A percentile compares a stretch with the other conserved stretches of the same genome.
These are phyloP conservation scores for Coemansia sp. DNA, from an alignment of 192 early-diverging fungal genomes.

Conservation along the genomic window DNA sequence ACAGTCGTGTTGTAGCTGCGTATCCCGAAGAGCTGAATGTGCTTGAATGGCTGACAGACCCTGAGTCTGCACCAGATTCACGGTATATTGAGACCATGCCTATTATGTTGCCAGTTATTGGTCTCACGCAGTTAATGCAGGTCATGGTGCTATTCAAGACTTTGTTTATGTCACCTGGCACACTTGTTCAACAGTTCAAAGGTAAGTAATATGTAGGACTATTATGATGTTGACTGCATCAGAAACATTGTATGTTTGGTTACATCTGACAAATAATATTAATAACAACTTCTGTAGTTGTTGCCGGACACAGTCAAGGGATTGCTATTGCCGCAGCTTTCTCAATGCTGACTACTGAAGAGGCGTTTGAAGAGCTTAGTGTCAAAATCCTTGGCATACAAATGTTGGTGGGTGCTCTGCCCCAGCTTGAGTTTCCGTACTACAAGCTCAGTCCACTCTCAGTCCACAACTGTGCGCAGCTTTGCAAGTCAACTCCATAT, in stretches of 20 bases:
- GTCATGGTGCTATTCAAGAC: constrained; percentile 67
- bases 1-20: constrained; percentile 52
- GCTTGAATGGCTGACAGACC: constrained; percentile 70
- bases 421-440: constrained; percentile 59
- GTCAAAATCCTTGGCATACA: constrained; percentile 77
- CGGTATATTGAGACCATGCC: constrained; percentile 69
- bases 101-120: constrained; percentile 78
- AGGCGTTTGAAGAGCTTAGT: constrained; percentile 72
- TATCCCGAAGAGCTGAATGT: constrained; percentile 73
- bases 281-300: constrained; percentile 18
- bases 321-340: constrained; percentile 82
- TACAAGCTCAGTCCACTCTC: background rate
- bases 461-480: background rate
- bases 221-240: background rate
- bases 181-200: constrained; percentile 24
- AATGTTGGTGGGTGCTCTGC: constrained; percentile 77
- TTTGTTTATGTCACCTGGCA: constrained; percentile 55
- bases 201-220: constrained; percentile 15
- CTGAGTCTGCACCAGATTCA: constrained; percentile 65
- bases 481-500: background rate
- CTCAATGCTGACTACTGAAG: constrained; percentile 70
- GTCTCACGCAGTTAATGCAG: constrained; percentile 84
- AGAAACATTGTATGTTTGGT: background rate
- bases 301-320: constrained; percentile 89
- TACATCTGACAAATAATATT: background rate